Percentiles rank a stretch among this genome's conserved stretches.
Conservation (phyloP, 768 basidiomycete genomes). For the Leccinellum luteum region DNA sequence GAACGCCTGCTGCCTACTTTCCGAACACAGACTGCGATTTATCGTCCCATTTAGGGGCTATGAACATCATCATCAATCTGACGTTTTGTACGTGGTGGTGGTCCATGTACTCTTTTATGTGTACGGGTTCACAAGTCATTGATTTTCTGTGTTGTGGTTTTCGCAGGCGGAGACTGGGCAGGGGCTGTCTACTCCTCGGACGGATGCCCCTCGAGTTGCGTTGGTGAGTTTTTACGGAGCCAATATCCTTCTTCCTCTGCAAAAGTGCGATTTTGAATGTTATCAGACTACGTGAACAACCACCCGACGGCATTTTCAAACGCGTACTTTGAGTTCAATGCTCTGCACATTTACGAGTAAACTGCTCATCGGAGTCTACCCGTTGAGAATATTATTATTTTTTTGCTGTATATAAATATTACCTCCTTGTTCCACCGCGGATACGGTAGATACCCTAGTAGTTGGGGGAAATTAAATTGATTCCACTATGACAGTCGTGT, state of each 20-base stretch:
- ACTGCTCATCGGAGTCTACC: not conserved
- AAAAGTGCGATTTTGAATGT: conserved; percentile 26
- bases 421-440: not conserved
- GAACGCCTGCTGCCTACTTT: conserved; percentile 16
- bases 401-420: not conserved
- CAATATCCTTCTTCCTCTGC: not conserved
- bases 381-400: not conserved
- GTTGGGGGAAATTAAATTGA: not conserved
- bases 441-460: not conserved
- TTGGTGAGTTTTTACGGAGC: conserved; percentile 17
- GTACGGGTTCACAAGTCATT: not conserved
- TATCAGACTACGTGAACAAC: conserved; percentile 43
- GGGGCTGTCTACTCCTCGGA: conserved; percentile 14
- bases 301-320: conserved; percentile 20
- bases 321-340: conserved; percentile 25
- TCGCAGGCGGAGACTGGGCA: conserved; percentile 31
- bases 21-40: conserved; percentile 15
- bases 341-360: conserved; percentile 20
- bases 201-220: conserved; percentile 28
- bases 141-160: not conserved
- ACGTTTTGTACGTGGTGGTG: conserved; percentile 18
- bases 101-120: not conserved
- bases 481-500: not conserved
- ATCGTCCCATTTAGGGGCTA: conserved; percentile 12
- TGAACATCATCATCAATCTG: conserved; percentile 23